Evolutionary conservation across 768 basidiomycete genomes (phyloP), one percentile per base, ranked within the genome.

Genomic region (Agrocybe chaxingu): DNA sequence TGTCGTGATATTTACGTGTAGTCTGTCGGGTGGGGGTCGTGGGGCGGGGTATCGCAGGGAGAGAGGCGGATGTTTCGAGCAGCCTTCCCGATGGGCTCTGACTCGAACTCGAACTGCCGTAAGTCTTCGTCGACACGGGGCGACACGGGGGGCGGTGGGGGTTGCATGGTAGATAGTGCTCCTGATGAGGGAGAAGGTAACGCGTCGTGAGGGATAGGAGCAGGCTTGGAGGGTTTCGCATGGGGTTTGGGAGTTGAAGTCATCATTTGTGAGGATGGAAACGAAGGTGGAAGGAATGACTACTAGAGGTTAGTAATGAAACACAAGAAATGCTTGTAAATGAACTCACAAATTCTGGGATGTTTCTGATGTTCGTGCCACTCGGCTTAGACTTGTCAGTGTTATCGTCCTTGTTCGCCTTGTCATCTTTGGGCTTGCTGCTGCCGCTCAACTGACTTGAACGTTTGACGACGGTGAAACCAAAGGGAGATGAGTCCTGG

Each of bases 181-280:
- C 3, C 24, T 8, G 48, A 31, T 35, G 53, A 57, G 7, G 52
- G 59, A 50, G 61, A 62, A 8, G 61, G 62, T 3, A 69, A 66
- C n/a, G 63, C 57, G 39, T 65, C 57, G 8, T 59, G 55, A 8
- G 59, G 57, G 32, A 80, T 78, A 2, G 73, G 67, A 32, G 70
- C 64, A 2, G 78, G 77, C 60, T 80, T 80, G n/a, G 60, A 61
- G 29, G 58, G 53, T 56, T 57, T 57, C 47, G 54, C 50, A 41
- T 37, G 33, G 13, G 45, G 54, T 52, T 62, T 65, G 10, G 63
- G 63, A 9, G 63, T 62, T 2, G 63, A 64, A 24, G 62, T 62
- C 9, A 54, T 8, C 6, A 64, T 31, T 11, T 54, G 51, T 4
- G 58, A 55, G 7, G 55, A 50, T 7, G 58, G 51, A 43, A 61